Evolutionary conservation across 2,329 filamentous ascomycete genomes (phyloP).

Genomic region (Plectosphaerella cucumerina): DNA sequence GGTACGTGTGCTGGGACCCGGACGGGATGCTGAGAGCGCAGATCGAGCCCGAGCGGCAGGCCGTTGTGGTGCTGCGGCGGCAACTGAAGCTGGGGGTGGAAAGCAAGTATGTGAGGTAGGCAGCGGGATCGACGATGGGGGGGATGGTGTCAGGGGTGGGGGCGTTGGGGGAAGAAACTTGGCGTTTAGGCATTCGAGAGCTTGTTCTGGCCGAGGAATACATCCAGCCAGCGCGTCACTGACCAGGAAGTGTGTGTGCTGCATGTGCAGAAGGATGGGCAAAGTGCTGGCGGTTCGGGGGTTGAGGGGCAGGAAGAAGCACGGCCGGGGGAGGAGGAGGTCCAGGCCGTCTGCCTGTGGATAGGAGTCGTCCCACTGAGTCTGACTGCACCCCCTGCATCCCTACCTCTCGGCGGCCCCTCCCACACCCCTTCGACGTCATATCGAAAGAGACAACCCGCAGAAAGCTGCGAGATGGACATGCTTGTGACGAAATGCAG

Average conservation of each 20-base stretch:
- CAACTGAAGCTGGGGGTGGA: constrained; percentile 39
- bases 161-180: not conserved
- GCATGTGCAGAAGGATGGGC: not conserved
- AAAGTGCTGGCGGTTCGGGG: not conserved
- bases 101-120: constrained; percentile 37
- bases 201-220: too few relatives aligned
- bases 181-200: not conserved
- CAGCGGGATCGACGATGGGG: not conserved
- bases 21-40: constrained; percentile 22
- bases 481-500: constrained; percentile 2
- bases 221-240: not conserved
- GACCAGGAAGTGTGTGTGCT: not conserved
- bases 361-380: not conserved
- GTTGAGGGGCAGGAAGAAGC: not conserved
- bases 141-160: not conserved
- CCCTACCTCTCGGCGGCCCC: not conserved
- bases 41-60: constrained; percentile 23
- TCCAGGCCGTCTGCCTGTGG: not conserved
- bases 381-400: not conserved
- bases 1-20: constrained; percentile 28
- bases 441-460: not conserved
- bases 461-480: not conserved
- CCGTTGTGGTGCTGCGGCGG: constrained; percentile 32
- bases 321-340: not conserved
- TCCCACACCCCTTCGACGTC: not conserved